Evolutionary conservation across 768 basidiomycete genomes (phyloP).

Genomic region (Obba rivulosa): DNA sequence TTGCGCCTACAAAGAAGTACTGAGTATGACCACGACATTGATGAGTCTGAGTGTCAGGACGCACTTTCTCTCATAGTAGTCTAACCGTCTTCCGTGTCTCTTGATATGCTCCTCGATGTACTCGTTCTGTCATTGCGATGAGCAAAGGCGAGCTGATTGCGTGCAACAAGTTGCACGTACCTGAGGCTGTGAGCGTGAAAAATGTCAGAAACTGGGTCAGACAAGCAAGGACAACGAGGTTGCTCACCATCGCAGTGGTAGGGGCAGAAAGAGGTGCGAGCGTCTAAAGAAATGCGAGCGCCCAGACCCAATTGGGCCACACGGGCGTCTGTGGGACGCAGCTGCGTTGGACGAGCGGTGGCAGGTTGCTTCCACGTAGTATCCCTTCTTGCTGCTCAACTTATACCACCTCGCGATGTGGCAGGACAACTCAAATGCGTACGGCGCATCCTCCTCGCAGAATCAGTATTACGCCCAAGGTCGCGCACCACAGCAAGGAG

Average conservation of each 20-base stretch:
- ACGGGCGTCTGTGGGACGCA: neutral
- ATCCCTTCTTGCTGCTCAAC: constrained; percentile 2
- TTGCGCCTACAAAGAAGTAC: constrained; percentile 54
- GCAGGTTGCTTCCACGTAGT: constrained; percentile 1
- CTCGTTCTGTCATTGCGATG: constrained; percentile 65
- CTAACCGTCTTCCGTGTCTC: constrained; percentile 91
- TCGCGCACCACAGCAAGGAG: constrained; percentile 26
- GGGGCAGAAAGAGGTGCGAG: constrained; percentile 7
- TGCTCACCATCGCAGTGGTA: constrained; percentile 21
- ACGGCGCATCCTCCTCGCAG: constrained; percentile 57
- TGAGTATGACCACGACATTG: neutral
- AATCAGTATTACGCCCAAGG: constrained; percentile 44
- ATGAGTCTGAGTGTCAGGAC: constrained; percentile 23
- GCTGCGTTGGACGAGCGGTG: constrained; percentile 11
- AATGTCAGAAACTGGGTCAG: neutral
- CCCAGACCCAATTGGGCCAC: constrained; percentile 8
- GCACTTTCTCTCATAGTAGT: constrained; percentile 93
- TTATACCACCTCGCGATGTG: constrained; percentile 47
- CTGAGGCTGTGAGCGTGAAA: constrained; percentile 49
- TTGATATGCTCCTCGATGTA: constrained; percentile 99
- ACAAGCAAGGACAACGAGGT: neutral
- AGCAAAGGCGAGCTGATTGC: constrained; percentile 5
- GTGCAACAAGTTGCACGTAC: constrained; percentile 27
- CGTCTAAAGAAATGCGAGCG: neutral
- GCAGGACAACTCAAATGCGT: constrained; percentile 63